Conservation (phyloP, 2,329 filamentous ascomycete species). For the Pyrenochaeta sp. region DNA sequence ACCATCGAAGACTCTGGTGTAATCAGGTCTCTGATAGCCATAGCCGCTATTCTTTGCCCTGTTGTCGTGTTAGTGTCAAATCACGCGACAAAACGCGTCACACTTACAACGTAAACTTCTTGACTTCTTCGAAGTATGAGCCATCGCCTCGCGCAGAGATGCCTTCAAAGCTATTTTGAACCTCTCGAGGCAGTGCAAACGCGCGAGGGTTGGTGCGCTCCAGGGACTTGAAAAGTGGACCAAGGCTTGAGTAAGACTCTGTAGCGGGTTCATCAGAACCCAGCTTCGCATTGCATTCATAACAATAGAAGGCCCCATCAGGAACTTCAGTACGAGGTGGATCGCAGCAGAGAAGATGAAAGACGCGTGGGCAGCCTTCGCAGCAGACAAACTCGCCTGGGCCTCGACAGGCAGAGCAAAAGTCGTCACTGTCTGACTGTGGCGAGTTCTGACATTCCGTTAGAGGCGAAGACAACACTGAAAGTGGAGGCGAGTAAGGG, state of each 20-base stretch:
- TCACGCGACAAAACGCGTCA: slow-evolving; percentile 36
- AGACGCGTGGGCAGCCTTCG: slow-evolving; percentile 88
- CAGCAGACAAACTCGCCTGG: slow-evolving; percentile 90
- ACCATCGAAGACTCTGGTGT: slow-evolving; percentile 71
- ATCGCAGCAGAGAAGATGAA: slow-evolving; percentile 89
- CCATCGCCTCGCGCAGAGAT: slow-evolving; percentile 80
- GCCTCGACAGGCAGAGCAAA: slow-evolving; percentile 85
- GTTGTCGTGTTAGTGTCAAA: slow-evolving; percentile 35
- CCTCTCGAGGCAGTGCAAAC: slow-evolving; percentile 72
- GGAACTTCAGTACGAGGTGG: slow-evolving; percentile 64
- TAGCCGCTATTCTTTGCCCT: slow-evolving; percentile 51
- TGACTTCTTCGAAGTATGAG: slow-evolving; percentile 77
- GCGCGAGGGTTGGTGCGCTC: slow-evolving; percentile 75
- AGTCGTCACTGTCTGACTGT: slow-evolving; percentile 78
- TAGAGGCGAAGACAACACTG: slow-evolving; percentile 49
- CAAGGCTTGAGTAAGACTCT: slow-evolving; percentile 55
- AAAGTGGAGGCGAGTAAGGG: slow-evolving; percentile 47
- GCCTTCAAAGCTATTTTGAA: slow-evolving; percentile 81
- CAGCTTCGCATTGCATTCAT: slow-evolving; percentile 50
- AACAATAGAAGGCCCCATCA: slow-evolving; percentile 75
- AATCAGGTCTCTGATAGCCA: slow-evolving; percentile 51
- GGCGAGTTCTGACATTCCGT: slow-evolving; percentile 51
- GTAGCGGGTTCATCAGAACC: slow-evolving; percentile 35
- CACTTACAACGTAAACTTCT: slow-evolving; percentile 67
- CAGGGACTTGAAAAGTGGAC: slow-evolving; percentile 69